phyloP scores from a whole-genome alignment of 1,139 yeast species.

The Ogataea hybrid region DNA sequence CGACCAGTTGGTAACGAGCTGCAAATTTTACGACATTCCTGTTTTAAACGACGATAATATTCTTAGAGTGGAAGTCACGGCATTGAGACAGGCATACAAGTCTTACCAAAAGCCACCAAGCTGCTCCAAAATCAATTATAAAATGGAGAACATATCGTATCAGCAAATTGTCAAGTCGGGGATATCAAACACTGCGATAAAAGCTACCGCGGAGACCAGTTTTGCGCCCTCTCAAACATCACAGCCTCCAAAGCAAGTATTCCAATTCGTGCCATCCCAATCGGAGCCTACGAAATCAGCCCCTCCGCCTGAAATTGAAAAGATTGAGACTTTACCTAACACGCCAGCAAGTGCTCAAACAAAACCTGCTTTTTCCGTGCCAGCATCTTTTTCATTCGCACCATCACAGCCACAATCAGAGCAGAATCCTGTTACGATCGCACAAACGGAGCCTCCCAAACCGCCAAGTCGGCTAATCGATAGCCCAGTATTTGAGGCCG shows the following conservation, averaged over 20 bases:
- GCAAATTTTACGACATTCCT: conserved; percentile 64
- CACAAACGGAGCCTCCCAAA: neutral
- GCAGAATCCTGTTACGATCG: neutral
- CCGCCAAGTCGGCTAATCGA: conserved; percentile 21
- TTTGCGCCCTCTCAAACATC: neutral
- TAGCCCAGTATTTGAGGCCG: conserved; percentile 14
- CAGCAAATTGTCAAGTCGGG: conserved; percentile 38
- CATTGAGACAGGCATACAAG: conserved; percentile 33
- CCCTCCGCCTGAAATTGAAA: neutral
- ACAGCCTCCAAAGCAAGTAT: neutral
- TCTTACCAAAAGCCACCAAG: conserved; percentile 56
- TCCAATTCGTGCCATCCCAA: conserved; percentile 1
- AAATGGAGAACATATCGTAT: conserved; percentile 34
- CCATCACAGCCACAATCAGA: neutral
- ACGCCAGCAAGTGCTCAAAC: neutral
- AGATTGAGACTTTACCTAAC: neutral
- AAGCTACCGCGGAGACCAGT: conserved; percentile 4
- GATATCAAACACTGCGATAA: conserved; percentile 28
- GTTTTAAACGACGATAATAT: conserved; percentile 40
- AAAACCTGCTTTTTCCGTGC: neutral
- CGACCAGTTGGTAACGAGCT: conserved; percentile 54
- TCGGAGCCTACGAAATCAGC: neutral
- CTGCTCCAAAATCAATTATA: conserved; percentile 50
- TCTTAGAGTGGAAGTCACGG: conserved; percentile 47
- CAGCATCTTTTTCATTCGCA: neutral